A percentile compares a stretch with the other conserved stretches of the same genome.
phyloP scores from a whole-genome alignment of 257 asterid species.

The Mentha longifolia region DNA sequence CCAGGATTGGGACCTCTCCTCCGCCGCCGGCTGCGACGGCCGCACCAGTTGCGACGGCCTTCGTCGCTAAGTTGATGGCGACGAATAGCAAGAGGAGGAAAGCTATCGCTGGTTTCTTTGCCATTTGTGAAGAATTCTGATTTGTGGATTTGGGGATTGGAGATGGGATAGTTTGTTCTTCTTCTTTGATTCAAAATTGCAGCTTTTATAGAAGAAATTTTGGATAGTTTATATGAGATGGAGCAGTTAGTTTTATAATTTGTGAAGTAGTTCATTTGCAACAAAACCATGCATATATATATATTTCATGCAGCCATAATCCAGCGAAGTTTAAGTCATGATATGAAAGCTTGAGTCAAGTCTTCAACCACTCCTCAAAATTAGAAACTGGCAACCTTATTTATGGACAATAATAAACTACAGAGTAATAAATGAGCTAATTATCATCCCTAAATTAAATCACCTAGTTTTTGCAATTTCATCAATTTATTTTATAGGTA shows the following conservation, averaged over 20 bases:
- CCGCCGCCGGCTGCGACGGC: slow-evolving; percentile 33
- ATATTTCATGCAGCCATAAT: not conserved
- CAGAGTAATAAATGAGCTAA: too few species aligned
- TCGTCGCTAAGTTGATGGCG: slow-evolving; percentile 25
- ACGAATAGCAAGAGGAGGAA: slow-evolving; percentile 36
- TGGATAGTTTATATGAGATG: not conserved
- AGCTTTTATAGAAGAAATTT: not conserved
- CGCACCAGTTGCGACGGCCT: slow-evolving; percentile 36
- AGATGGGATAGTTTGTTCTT: too few species aligned
- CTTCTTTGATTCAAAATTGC: not conserved
- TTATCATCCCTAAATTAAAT: not conserved
- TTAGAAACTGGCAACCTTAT: too few species aligned
- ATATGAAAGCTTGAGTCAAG: not conserved
- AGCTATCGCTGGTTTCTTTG: slow-evolving; percentile 29
- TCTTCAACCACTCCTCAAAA: slow-evolving; percentile 20
- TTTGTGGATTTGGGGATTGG: too few species aligned
- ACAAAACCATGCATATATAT: slow-evolving; percentile 42
- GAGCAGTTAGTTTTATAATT: slow-evolving; percentile 17
- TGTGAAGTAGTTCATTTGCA: slow-evolving; percentile 34
- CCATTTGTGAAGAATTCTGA: slow-evolving; percentile 49
- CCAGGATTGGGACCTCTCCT: slow-evolving; percentile 45
- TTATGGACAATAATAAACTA: too few species aligned
- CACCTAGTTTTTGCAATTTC: too few species aligned
- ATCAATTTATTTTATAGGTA: too few species aligned
- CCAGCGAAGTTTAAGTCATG: not conserved